These are phyloP conservation scores for Pyronema domesticum DNA, from an alignment of 495 filamentous ascomycete species.

Conservation along the genomic window DNA sequence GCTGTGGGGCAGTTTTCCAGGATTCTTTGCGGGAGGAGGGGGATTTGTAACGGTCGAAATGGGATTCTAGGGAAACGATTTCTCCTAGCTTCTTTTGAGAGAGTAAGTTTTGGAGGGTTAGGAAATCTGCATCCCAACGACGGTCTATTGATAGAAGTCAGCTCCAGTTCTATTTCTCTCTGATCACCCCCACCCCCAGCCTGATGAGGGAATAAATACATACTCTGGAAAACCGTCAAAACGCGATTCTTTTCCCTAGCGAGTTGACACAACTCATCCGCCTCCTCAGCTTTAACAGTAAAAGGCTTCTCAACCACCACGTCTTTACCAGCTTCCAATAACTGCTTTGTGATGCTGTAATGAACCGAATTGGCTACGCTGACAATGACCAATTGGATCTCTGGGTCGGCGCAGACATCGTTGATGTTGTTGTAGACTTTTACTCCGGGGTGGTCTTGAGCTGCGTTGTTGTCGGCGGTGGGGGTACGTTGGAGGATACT, in stretches of 20 bases:
- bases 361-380: constrained; percentile 64
- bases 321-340: constrained; percentile 60
- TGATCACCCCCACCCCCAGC: not conserved
- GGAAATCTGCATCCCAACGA: constrained; percentile 70
- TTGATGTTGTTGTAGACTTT: constrained; percentile 42
- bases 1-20: constrained; percentile 51
- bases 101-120: constrained; percentile 50
- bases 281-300: constrained; percentile 52
- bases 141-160: constrained; percentile 35
- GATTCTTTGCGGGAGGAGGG: constrained; percentile 30
- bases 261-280: constrained; percentile 46
- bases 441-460: constrained; percentile 42
- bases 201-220: no score
- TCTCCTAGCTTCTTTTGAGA: constrained; percentile 40
- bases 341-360: constrained; percentile 43
- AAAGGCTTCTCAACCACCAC: constrained; percentile 86
- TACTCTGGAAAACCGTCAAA: constrained; percentile 72
- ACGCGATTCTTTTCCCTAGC: constrained; percentile 42
- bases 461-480: constrained; percentile 40
- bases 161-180: not conserved
- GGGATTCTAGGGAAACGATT: constrained; percentile 62
- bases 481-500: constrained; percentile 64
- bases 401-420: constrained; percentile 44
- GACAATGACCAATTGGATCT: constrained; percentile 54
- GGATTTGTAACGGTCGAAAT: constrained; percentile 66